These are phyloP conservation scores for Nakaseomyces kungkrabaensis DNA, from an alignment of 1,139 yeast genomes.

Conservation along the genomic window DNA sequence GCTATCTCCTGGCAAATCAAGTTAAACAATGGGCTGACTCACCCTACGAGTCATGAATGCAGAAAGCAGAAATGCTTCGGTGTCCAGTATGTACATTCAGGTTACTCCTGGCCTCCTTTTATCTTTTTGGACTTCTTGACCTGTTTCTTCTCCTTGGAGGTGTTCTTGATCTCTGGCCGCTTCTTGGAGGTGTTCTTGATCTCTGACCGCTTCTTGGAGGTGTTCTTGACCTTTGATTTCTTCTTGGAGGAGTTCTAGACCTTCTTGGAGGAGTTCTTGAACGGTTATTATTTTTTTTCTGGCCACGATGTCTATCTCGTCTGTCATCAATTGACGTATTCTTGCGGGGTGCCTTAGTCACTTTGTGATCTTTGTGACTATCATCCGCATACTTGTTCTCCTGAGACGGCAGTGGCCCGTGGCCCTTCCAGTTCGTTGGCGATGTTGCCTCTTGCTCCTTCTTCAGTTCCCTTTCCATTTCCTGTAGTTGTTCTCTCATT, in stretches of 20 bases:
- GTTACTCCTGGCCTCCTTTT: no score
- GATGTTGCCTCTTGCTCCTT: neutral
- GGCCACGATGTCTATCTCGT: neutral
- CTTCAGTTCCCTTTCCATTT: slow-evolving; percentile 1
- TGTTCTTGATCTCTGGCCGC: neutral
- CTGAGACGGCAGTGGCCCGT: neutral
- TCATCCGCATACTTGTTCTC: neutral
- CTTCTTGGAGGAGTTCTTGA: slow-evolving; percentile 9
- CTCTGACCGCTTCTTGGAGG: slow-evolving; percentile 17
- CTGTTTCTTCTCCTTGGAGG: neutral
- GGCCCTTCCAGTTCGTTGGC: neutral
- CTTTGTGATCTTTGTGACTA: neutral
- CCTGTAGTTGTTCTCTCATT: slow-evolving; percentile 42
- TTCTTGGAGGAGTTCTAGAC: slow-evolving; percentile 8
- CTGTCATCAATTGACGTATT: neutral
- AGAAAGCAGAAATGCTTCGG: no score
- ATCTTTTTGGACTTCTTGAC: neutral
- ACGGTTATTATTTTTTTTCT: neutral
- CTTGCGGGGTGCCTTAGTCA: neutral
- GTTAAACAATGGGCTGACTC: no score
- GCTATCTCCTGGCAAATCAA: no score
- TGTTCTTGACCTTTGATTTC: slow-evolving; percentile 13
- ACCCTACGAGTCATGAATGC: no score
- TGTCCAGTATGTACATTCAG: no score
- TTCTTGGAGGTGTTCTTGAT: slow-evolving; percentile 15